Evolutionary conservation across 148 eudicot species (phyloP), one percentile per base, ranked within the genome.

Genomic region (Nepenthes mirabilis): DNA sequence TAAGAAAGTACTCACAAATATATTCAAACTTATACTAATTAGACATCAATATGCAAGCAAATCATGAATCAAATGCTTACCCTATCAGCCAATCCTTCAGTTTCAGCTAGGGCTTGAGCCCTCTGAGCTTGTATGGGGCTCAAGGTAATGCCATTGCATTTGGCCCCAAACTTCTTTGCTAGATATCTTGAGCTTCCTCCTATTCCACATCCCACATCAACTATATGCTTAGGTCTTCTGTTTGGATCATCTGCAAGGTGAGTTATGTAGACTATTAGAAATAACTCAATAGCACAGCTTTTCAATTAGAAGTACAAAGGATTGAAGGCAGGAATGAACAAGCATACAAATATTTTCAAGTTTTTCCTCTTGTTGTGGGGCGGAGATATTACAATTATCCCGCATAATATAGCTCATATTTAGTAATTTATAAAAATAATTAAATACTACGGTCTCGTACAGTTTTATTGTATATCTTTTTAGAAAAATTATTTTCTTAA

Each of bases 201-300:
- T 47, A 90, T 90, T 47, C 97, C 97, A 72, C 97, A 90, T 43
- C 97, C 97, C 45, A 90, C 86, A 75, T 90, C 97, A 47, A 90
- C 88, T 56, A 86, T 72, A 34, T 37, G 56, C 43, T 55, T 77
- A 34, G 94, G 97, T 64, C 61, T 75, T 56, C 43, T 61, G 43
- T 14, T 34, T 32, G 82, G 72, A 45, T 89, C 90, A 37, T 81
- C 96, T 89, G 86, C 76, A 73, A 64, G 57, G 14, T 13, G 36
- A 62, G 50, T 33, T 33, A 37, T 47, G 11, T 34, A 52, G 33
- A 48, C 12, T 5, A 49, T 49, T 49, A 49, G 10, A 49, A 5
- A n/a, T 2, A 49, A 40, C 45, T 40, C 6, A 40, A 40, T 3
- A 40, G 45, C 8, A 40, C 4, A 40, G 8, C 45, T 8, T 23